A percentile compares a stretch with the other conserved stretches of the same genome.
phyloP scores from a whole-genome alignment of 805 yeast species.

The Geotrichum ghanense region DNA sequence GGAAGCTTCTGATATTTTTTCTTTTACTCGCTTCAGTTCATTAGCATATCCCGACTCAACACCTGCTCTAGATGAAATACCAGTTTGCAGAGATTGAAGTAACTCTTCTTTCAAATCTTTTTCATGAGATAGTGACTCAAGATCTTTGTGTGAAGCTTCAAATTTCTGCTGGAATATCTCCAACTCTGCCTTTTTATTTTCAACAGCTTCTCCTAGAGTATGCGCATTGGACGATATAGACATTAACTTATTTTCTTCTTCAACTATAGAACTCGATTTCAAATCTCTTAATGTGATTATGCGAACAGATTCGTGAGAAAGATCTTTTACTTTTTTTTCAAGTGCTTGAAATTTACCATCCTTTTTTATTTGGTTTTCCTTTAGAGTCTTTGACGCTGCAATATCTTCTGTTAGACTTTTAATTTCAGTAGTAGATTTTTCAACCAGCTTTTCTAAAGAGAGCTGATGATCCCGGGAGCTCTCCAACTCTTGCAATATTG shows the following conservation, averaged over 20 bases:
- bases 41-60: constrained; percentile 58
- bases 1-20: constrained; percentile 39
- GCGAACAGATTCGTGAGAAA: constrained; percentile 57
- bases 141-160: constrained; percentile 31
- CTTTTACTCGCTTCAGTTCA: constrained; percentile 56
- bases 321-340: constrained; percentile 43
- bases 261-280: constrained; percentile 43
- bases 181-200: constrained; percentile 20
- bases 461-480: constrained; percentile 13
- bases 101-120: constrained; percentile 61
- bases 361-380: constrained; percentile 46
- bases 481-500: constrained; percentile 26
- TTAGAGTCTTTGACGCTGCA: constrained; percentile 37
- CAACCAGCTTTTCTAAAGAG: constrained; percentile 33
- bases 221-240: constrained; percentile 25
- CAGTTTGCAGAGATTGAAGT: constrained; percentile 71
- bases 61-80: constrained; percentile 76
- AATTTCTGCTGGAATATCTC: constrained; percentile 35
- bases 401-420: constrained; percentile 49
- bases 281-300: constrained; percentile 53
- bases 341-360: constrained; percentile 50
- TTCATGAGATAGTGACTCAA: constrained; percentile 36
- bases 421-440: constrained; percentile 44
- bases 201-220: not conserved
- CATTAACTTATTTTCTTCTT: constrained; percentile 33